A percentile compares a stretch with the other conserved stretches of the same genome.
phyloP scores from a whole-genome alignment of 179 eudicot genomes.

The Beta corolliflora region DNA sequence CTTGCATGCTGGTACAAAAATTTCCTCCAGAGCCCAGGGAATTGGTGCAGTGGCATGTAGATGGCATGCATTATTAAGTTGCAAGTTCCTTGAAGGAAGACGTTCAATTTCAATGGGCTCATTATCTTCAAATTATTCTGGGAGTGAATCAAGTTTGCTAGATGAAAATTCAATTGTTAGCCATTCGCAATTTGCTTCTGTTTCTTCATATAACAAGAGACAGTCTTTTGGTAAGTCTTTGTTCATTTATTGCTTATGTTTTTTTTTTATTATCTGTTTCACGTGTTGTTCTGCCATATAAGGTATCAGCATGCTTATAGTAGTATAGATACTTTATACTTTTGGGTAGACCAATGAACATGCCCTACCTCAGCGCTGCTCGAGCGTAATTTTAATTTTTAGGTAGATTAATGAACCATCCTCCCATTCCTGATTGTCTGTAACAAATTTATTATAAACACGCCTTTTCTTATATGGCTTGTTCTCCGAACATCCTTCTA shows the following conservation, averaged over 20 bases:
- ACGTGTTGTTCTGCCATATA: not conserved
- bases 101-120: constrained; percentile 34
- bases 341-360: not conserved
- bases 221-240: constrained; percentile 73
- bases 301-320: not conserved
- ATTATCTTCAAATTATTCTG: constrained; percentile 44
- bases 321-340: not conserved
- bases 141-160: constrained; percentile 69
- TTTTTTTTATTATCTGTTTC: not conserved
- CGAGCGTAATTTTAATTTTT: not conserved
- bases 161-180: constrained; percentile 38
- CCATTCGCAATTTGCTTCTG: constrained; percentile 51
- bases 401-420: not conserved
- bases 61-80: constrained; percentile 72
- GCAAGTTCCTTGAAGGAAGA: constrained; percentile 44
- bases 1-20: constrained; percentile 82
- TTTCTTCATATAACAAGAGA: constrained; percentile 77
- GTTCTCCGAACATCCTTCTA: not conserved
- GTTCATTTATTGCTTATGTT: not conserved
- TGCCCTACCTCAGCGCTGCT: not conserved
- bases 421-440: not conserved
- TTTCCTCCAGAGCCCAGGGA: constrained; percentile 81
- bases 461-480: not conserved
- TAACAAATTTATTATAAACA: not conserved
- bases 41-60: constrained; percentile 70